A percentile compares a stretch with the other conserved stretches of the same genome.
These are phyloP conservation scores for Stagonosporopsis rhizophila DNA, from an alignment of 2,329 filamentous ascomycete species.

Conservation along the genomic window DNA sequence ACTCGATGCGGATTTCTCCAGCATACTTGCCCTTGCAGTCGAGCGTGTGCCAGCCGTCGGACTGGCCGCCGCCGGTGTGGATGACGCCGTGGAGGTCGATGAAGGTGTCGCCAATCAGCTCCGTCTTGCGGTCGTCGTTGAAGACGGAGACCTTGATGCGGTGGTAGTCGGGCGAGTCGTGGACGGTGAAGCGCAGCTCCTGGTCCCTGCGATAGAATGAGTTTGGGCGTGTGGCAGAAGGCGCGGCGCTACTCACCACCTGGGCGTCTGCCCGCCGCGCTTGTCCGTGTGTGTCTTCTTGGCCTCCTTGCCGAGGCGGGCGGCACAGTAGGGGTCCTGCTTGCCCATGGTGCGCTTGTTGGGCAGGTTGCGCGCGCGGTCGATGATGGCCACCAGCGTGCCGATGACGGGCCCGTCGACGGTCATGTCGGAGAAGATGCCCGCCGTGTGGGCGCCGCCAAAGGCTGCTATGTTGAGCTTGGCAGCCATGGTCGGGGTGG, in stretches of 20 bases:
- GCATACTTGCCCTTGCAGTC: slow-evolving; percentile 93
- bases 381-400: slow-evolving; percentile 88
- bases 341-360: slow-evolving; percentile 98
- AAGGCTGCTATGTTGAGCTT: slow-evolving; percentile 40
- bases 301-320: slow-evolving; percentile 91
- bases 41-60: slow-evolving; percentile 88
- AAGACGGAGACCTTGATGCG: slow-evolving; percentile 95
- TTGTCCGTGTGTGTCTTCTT: slow-evolving; percentile 97
- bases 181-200: slow-evolving; percentile 92
- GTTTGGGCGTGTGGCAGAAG: slow-evolving; percentile 7
- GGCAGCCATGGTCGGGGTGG: slow-evolving; percentile 44
- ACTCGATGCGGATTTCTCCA: slow-evolving; percentile 90
- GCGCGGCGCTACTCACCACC: slow-evolving; percentile 75
- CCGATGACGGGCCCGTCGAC: slow-evolving; percentile 93
- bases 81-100: slow-evolving; percentile 83
- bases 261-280: slow-evolving; percentile 91
- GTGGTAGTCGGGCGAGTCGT: slow-evolving; percentile 96
- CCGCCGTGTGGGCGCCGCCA: slow-evolving; percentile 79
- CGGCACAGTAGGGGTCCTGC: slow-evolving; percentile 96
- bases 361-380: slow-evolving; percentile 94
- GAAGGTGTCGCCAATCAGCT: slow-evolving; percentile 94
- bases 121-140: slow-evolving; percentile 97
- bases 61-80: slow-evolving; percentile 86
- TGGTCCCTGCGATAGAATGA: slow-evolving; percentile 75
- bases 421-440: slow-evolving; percentile 93